phyloP scores from a whole-genome alignment of 352 stramenopile genomes.

The Blastocystis sp. region DNA sequence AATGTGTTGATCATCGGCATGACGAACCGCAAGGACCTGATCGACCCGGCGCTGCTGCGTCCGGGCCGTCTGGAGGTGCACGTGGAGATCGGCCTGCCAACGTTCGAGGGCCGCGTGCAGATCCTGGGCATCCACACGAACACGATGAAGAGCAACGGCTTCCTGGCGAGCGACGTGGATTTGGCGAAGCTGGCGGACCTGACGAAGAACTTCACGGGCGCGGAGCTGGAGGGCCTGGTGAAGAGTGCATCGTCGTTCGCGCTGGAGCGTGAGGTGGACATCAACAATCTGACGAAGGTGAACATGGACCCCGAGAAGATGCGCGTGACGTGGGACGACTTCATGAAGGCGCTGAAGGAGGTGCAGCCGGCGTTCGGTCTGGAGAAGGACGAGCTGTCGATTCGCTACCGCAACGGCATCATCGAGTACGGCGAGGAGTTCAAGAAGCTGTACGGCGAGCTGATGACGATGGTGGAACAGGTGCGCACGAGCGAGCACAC shows the following conservation, averaged over 20 bases:
- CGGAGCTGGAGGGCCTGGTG: constrained; percentile 95
- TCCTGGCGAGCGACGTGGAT: constrained; percentile 70
- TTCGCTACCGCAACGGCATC: constrained; percentile 91
- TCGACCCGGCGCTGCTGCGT: constrained; percentile 87
- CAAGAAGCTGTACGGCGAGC: constrained; percentile 83
- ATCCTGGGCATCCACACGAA: constrained; percentile 94
- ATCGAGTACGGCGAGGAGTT: constrained; percentile 90
- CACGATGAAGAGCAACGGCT: constrained; percentile 75
- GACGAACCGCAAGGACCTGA: constrained; percentile 97
- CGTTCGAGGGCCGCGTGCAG: constrained; percentile 88
- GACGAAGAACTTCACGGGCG: constrained; percentile 98
- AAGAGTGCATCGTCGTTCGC: constrained; percentile 80
- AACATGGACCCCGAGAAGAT: constrained; percentile 77
- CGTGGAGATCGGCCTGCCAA: constrained; percentile 97
- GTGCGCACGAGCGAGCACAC: constrained; percentile 86
- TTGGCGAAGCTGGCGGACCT: constrained; percentile 82
- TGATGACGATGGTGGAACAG: constrained; percentile 90
- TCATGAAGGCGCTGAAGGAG: constrained; percentile 88
- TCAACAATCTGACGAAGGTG: constrained; percentile 76
- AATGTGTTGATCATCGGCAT: constrained; percentile 99
- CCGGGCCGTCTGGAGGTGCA: constrained; percentile 97
- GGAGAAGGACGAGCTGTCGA: constrained; percentile 86
- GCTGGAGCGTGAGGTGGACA: constrained; percentile 79
- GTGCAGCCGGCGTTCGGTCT: constrained; percentile 95
- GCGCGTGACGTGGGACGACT: constrained; percentile 82